These are phyloP conservation scores for Torrubiella hemipterigena DNA, from an alignment of 2,329 filamentous ascomycete genomes.

Conservation along the genomic window DNA sequence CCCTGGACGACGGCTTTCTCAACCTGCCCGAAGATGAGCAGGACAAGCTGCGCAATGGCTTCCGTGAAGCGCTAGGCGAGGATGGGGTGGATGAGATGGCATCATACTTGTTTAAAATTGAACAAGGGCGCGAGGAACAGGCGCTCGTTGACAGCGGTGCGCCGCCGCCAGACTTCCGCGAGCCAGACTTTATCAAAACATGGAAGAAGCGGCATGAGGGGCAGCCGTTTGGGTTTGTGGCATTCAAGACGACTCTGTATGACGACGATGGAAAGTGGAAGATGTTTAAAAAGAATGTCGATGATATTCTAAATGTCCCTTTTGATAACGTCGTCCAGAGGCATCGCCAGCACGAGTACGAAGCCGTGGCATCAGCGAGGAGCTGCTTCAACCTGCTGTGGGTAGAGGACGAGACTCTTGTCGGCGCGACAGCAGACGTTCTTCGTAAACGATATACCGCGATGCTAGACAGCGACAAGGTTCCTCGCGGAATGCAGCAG, in stretches of 20 bases:
- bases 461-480: constrained; percentile 1
- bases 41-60: constrained; percentile 9
- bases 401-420: constrained; percentile 7
- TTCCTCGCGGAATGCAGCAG: constrained; percentile 1
- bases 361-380: constrained; percentile 6
- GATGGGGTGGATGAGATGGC: constrained; percentile 6
- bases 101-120: constrained; percentile 1
- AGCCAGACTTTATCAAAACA: constrained; percentile 7
- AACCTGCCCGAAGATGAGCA: constrained; percentile 7
- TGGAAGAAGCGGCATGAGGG: constrained; percentile 5
- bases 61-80: constrained; percentile 8
- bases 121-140: constrained; percentile 1
- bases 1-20: constrained; percentile 5
- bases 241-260: constrained; percentile 6
- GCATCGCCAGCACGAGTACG: constrained; percentile 4
- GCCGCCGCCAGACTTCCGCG: constrained; percentile 1
- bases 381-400: constrained; percentile 7
- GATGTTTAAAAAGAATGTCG: constrained; percentile 5
- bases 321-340: constrained; percentile 6
- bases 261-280: constrained; percentile 6
- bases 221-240: constrained; percentile 8
- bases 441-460: constrained; percentile 3
- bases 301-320: constrained; percentile 4
- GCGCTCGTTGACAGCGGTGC: constrained; percentile 3
- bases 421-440: constrained; percentile 1